A percentile compares a stretch with the other conserved stretches of the same genome.
These are phyloP conservation scores for Schizochytrium sp. DNA, from an alignment of 108 stramenopile species.

Conservation along the genomic window DNA sequence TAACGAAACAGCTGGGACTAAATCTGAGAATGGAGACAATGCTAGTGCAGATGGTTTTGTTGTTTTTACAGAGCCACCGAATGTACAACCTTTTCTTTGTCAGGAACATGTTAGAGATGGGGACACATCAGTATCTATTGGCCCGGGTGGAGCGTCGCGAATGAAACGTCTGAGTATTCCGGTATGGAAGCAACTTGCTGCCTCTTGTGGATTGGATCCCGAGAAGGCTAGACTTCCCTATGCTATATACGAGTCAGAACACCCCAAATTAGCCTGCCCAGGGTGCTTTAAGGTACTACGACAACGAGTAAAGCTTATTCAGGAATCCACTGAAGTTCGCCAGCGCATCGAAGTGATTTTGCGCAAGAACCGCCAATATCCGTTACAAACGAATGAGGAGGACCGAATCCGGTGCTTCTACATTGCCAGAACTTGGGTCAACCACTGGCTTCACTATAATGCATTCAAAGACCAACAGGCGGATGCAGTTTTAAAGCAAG, in stretches of 20 bases:
- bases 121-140: not conserved
- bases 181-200: not conserved
- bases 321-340: not conserved
- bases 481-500: not conserved
- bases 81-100: conserved; percentile 6
- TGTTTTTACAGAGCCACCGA: not conserved
- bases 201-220: not conserved
- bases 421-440: not conserved
- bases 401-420: not conserved
- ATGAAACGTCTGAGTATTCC: not conserved
- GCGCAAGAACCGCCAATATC: not conserved
- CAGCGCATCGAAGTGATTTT: not conserved
- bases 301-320: not conserved
- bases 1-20: not conserved
- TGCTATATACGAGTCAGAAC: not conserved
- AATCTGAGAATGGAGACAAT: not conserved
- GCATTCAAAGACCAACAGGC: not conserved
- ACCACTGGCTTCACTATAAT: not conserved
- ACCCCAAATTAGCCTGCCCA: not conserved
- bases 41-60: not conserved
- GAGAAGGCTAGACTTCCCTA: not conserved
- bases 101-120: not conserved
- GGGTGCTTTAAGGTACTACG: not conserved
- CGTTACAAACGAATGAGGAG: not conserved
- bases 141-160: not conserved